Conservation (phyloP, 2,329 filamentous ascomycete genomes). For the Shiraia sp. region DNA sequence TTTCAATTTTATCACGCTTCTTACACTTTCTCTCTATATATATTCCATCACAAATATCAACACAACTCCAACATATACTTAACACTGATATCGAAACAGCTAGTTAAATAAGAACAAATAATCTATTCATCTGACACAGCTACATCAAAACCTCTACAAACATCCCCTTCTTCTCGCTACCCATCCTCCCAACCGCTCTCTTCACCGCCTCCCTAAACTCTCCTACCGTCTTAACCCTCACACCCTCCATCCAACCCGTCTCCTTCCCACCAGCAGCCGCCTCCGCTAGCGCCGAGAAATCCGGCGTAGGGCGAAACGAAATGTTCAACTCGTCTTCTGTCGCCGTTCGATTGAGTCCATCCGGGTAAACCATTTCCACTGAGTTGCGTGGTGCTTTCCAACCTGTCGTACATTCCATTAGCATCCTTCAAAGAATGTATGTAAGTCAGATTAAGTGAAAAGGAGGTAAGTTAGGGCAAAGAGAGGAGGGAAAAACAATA, state of each 20-base stretch:
- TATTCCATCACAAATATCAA: too few species aligned
- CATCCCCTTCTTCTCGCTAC: constrained; percentile 4
- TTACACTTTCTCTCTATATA: too few species aligned
- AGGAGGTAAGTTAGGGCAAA: too few species aligned
- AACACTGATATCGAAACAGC: too few species aligned
- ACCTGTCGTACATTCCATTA: constrained; percentile 39
- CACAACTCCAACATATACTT: too few species aligned
- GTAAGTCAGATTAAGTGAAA: neutral
- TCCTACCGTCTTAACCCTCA: constrained; percentile 3
- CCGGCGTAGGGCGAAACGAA: constrained; percentile 61
- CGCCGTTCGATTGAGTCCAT: constrained; percentile 58
- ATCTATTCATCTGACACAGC: too few species aligned
- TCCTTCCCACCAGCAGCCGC: constrained; percentile 53
- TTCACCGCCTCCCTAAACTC: constrained; percentile 2
- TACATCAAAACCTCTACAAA: constrained; percentile 10
- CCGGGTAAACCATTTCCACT: constrained; percentile 61
- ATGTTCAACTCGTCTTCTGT: constrained; percentile 68
- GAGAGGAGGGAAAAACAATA: too few species aligned
- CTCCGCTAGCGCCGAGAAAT: constrained; percentile 65
- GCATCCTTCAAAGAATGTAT: neutral
- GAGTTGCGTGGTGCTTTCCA: constrained; percentile 66
- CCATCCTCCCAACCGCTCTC: neutral
- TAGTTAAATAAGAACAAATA: too few species aligned
- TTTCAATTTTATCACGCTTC: too few species aligned
- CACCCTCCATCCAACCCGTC: constrained; percentile 9